phyloP scores from a whole-genome alignment of 495 filamentous ascomycete genomes.

The Lasiosphaeriaceae sp. region DNA sequence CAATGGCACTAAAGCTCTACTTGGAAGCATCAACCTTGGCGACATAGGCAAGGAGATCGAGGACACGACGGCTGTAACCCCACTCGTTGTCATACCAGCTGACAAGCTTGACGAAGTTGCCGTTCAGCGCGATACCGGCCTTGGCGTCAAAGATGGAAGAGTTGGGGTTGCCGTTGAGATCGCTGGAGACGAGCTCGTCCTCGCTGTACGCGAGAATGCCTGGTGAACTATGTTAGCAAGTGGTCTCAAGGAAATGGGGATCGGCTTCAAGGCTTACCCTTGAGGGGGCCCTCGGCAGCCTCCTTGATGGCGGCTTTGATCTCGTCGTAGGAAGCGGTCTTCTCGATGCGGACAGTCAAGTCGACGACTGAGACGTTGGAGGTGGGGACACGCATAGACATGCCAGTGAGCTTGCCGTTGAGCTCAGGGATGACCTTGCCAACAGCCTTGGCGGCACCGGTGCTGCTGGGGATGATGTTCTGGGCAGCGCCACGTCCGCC shows the following conservation, averaged over 20 bases:
- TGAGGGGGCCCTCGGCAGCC: constrained; percentile 76
- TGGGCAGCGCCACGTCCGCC: constrained; percentile 96
- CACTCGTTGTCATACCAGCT: constrained; percentile 89
- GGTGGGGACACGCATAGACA: constrained; percentile 98
- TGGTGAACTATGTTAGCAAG: constrained; percentile 38
- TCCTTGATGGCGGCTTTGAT: constrained; percentile 93
- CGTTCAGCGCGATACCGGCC: constrained; percentile 96
- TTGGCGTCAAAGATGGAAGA: constrained; percentile 99
- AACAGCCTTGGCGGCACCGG: constrained; percentile 98
- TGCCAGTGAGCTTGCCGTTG: constrained; percentile 99
- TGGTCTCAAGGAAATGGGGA: background rate
- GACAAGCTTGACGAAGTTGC: constrained; percentile 98
- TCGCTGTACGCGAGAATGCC: constrained; percentile 93
- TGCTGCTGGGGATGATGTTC: constrained; percentile 99
- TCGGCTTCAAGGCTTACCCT: constrained; percentile 57
- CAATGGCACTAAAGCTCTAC: constrained; percentile 19
- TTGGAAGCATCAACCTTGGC: constrained; percentile 72
- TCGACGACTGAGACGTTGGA: constrained; percentile 99
- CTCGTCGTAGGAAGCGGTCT: constrained; percentile 80
- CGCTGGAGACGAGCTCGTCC: constrained; percentile 92
- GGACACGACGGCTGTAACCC: constrained; percentile 97
- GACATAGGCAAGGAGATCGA: constrained; percentile 92
- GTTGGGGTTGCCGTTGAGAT: constrained; percentile 84
- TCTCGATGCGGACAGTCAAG: constrained; percentile 90
- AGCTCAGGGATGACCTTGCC: constrained; percentile 97